Percentiles rank a stretch among this genome's conserved stretches.
Evolutionary conservation across 1,284 basidiomycete genomes (phyloP).

Genomic region (Marasmius oreades): DNA sequence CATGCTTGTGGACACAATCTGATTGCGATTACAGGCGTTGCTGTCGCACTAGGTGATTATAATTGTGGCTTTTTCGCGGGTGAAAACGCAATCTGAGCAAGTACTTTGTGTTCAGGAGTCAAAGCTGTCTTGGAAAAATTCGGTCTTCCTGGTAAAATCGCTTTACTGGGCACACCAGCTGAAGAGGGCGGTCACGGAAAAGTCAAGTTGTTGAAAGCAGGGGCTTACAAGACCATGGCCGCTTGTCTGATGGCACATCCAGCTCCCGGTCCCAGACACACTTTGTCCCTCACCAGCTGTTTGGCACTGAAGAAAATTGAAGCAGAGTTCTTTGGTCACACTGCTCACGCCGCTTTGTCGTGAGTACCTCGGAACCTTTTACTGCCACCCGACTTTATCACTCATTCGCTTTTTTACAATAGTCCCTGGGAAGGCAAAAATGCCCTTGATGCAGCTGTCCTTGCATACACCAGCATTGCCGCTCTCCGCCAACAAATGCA

Average conservation of each 20-base stretch:
- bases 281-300: constrained; percentile 48
- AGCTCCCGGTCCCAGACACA: constrained; percentile 53
- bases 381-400: constrained; percentile 51
- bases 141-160: constrained; percentile 59
- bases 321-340: constrained; percentile 57
- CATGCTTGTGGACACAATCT: constrained; percentile 81
- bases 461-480: constrained; percentile 68
- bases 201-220: constrained; percentile 53
- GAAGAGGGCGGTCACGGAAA: constrained; percentile 79
- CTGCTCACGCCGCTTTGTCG: constrained; percentile 34
- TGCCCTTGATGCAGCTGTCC: constrained; percentile 72
- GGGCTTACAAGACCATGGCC: constrained; percentile 65
- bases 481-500: constrained; percentile 70
- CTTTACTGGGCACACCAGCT: constrained; percentile 75
- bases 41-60: constrained; percentile 47
- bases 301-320: constrained; percentile 48
- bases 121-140: constrained; percentile 56
- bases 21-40: constrained; percentile 72
- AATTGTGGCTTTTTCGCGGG: constrained; percentile 17
- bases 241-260: constrained; percentile 71
- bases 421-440: constrained; percentile 72
- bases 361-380: neutral
- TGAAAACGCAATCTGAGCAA: neutral
- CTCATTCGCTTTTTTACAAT: constrained; percentile 23
- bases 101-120: constrained; percentile 21